Base-by-base conservation (phyloP, 2,329 filamentous ascomycete genomes). In the Phialemoniopsis sp. region DNA sequence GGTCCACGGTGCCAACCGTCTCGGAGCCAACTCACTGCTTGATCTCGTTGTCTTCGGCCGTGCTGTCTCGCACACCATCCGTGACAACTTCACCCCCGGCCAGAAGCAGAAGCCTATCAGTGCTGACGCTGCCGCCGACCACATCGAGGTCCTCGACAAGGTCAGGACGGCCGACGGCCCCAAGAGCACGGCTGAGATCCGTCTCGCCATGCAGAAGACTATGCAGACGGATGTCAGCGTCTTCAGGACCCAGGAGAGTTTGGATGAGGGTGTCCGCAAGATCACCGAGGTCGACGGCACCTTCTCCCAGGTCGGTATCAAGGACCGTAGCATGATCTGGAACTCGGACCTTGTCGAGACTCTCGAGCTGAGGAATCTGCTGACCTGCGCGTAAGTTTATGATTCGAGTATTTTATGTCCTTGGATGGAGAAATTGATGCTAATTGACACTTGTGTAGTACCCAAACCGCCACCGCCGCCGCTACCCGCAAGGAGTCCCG, bases 291-390 rank as follows among this genome's bases (percentile, higher is more conserved):
- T 97, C 53, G 91, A 97, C 63, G 67, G 78, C 54, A 77, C 73
- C 56, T 97, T 86, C 70, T 68, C 75, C 54, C 76, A 96, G 59
- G 85, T 97, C 53, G 88, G 89, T 58, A 96, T 88, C 72, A 95
- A 95, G 80, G 91, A 97, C 68, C 87, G 93, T 67, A 94, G 88
- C 78, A 96, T 97, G 91, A 97, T 97, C 74, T 97, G 91, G 91
- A 97, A 97, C 82, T 89, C 87, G 17, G 91, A 97, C 60, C 80
- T 97, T 30, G 89, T 95, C 46, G 91, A 97, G 78, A 95, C 91
- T 8, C 81, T 98, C 41, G 93, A 98, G 71, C 76, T 97, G 59
- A 80, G 90, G 59, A 98, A 98, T 68, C 68, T 98, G 58, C 73
- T 98, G 61, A 97, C 93, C 58, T 97, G 93, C 82, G 91, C 90